Conservation (phyloP, 2,329 filamentous ascomycete genomes). For the Neopestalotiopsis sp. region DNA sequence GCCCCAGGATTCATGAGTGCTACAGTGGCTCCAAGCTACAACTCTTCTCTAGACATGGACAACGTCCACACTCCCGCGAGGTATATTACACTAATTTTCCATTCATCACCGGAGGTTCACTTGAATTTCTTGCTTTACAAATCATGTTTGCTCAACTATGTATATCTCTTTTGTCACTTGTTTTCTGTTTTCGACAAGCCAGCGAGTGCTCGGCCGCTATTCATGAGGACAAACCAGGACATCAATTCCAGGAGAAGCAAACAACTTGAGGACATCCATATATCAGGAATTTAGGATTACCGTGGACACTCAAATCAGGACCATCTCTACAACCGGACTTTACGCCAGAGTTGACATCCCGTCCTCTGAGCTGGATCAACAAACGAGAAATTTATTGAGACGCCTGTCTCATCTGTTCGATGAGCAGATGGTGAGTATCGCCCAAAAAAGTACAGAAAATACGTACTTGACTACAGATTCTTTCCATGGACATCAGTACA, state of each 20-base stretch:
- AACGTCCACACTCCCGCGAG: constrained; percentile 66
- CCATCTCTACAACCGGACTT: neutral
- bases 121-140: constrained; percentile 38
- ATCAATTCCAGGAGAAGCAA: constrained; percentile 24
- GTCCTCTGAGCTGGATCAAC: constrained; percentile 34
- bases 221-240: constrained; percentile 20
- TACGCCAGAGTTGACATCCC: constrained; percentile 23
- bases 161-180: constrained; percentile 35
- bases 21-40: constrained; percentile 57
- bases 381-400: constrained; percentile 22
- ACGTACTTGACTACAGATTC: constrained; percentile 31
- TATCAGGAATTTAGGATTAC: constrained; percentile 11
- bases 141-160: constrained; percentile 35
- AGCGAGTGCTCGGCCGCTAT: constrained; percentile 34
- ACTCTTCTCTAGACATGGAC: constrained; percentile 58
- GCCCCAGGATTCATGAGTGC: constrained; percentile 47
- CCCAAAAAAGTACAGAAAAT: constrained; percentile 31
- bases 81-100: constrained; percentile 62
- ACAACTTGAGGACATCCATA: constrained; percentile 25
- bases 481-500: neutral
- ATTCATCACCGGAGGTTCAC: constrained; percentile 50
- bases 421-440: constrained; percentile 42
- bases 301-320: neutral
- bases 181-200: constrained; percentile 29
- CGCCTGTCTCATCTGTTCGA: neutral